Conservation (phyloP, 257 asterid genomes). For the Anisodus acutangulus region DNA sequence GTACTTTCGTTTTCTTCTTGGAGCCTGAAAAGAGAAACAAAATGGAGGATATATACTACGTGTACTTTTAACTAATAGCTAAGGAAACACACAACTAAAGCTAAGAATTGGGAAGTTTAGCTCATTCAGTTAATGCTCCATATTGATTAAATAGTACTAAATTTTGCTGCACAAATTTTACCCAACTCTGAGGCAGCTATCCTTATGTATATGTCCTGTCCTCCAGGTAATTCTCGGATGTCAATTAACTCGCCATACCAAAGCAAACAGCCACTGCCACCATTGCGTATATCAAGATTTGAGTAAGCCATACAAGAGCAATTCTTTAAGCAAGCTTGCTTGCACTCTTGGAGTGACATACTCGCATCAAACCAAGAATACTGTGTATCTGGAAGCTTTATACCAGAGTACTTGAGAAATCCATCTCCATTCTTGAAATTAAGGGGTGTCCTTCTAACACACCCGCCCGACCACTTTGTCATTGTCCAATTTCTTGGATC, state of each 20-base stretch:
- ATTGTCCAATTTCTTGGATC: neutral
- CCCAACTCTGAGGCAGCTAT: conserved; percentile 27
- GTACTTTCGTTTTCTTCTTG: neutral
- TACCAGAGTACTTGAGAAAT: conserved; percentile 34
- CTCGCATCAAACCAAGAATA: conserved; percentile 33
- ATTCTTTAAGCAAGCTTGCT: conserved; percentile 34
- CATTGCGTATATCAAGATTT: conserved; percentile 35
- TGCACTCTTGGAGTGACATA: conserved; percentile 33
- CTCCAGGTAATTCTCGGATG: conserved; percentile 25
- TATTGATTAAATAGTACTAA: neutral
- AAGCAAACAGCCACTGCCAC: conserved; percentile 42
- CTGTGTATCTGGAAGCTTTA: conserved; percentile 41
- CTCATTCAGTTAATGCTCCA: neutral
- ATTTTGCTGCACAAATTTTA: neutral
- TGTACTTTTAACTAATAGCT: neutral
- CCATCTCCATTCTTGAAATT: conserved; percentile 34
- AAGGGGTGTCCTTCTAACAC: conserved; percentile 34
- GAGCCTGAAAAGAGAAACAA: neutral
- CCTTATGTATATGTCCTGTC: conserved; percentile 23
- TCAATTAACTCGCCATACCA: conserved; percentile 41
- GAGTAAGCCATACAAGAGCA: conserved; percentile 47
- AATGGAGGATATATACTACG: neutral
- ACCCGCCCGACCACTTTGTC: conserved; percentile 38
- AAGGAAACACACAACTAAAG: neutral
- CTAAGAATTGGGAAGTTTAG: neutral